Conservation (phyloP, 495 filamentous ascomycete species). For the Neurospora tetrasperma region DNA sequence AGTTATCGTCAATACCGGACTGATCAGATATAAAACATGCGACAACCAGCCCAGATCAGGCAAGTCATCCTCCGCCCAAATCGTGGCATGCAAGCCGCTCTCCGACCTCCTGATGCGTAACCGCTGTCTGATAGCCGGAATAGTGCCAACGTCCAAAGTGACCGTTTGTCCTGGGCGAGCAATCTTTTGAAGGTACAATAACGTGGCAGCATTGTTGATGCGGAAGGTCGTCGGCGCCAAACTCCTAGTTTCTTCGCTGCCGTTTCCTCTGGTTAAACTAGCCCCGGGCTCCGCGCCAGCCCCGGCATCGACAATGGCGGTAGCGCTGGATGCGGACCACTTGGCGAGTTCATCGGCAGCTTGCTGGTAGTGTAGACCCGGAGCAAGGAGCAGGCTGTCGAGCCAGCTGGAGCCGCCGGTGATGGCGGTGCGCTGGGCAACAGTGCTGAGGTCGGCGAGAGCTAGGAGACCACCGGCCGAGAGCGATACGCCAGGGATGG, state of each 20-base stretch:
- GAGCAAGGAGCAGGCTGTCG: constrained; percentile 46
- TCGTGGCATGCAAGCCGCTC: constrained; percentile 19
- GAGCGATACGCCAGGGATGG: constrained; percentile 30
- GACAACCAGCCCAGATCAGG: constrained; percentile 28
- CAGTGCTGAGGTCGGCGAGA: constrained; percentile 46
- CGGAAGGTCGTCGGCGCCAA: constrained; percentile 25
- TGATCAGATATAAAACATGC: constrained; percentile 35
- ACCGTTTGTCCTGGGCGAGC: constrained; percentile 35
- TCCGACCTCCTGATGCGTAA: constrained; percentile 8
- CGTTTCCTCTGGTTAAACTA: constrained; percentile 12
- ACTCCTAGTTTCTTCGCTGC: not conserved
- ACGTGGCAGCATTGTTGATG: constrained; percentile 45
- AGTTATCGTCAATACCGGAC: constrained; percentile 32
- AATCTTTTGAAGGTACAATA: constrained; percentile 38
- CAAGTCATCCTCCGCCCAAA: constrained; percentile 21
- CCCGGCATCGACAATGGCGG: constrained; percentile 12
- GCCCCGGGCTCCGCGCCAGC: constrained; percentile 14
- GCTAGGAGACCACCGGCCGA: constrained; percentile 43
- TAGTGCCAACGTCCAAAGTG: constrained; percentile 34
- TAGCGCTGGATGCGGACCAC: constrained; percentile 9
- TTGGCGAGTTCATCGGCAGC: constrained; percentile 36
- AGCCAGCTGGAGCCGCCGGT: constrained; percentile 41
- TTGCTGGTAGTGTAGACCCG: constrained; percentile 52
- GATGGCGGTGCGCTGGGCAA: constrained; percentile 43
- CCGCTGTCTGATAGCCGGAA: constrained; percentile 9